Percentiles rank a stretch among this genome's conserved stretches.
Conservation (phyloP, 306 rosid genomes). For the Benincasa hispida region DNA sequence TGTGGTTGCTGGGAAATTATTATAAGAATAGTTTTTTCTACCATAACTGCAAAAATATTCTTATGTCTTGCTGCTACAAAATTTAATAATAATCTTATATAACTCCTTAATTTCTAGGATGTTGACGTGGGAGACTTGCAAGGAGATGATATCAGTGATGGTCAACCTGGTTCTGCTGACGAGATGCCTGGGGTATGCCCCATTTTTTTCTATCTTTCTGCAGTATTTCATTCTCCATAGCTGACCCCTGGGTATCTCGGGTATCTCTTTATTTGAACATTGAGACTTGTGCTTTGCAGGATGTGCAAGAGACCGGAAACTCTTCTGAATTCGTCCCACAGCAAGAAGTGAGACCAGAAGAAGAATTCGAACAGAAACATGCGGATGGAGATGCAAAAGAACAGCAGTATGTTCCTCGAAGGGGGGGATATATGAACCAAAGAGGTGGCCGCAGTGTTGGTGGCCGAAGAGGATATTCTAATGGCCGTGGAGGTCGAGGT, state of each 20-base stretch:
- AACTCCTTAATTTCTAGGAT: conserved; percentile 4
- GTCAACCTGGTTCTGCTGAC: conserved; percentile 6
- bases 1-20: neutral
- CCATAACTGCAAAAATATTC: neutral
- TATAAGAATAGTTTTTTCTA: neutral
- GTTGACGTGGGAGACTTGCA: neutral
- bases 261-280: neutral
- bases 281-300: conserved; percentile 37
- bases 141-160: conserved; percentile 5
- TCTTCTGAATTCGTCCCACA: conserved; percentile 32
- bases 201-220: neutral
- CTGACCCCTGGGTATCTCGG: too few relatives aligned
- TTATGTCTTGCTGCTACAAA: neutral
- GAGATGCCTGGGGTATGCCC: neutral
- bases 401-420: conserved; percentile 47
- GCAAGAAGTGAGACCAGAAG: conserved; percentile 32
- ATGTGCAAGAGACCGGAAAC: conserved; percentile 35
- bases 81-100: neutral
- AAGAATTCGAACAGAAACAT: conserved; percentile 35
- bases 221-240: neutral
- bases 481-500: conserved; percentile 75
- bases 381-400: conserved; percentile 56
- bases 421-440: conserved; percentile 61
- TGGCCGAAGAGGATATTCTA: conserved; percentile 67
- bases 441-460: conserved; percentile 88